A percentile compares a stretch with the other conserved stretches of the same genome.
phyloP scores from a whole-genome alignment of 345 rosid genomes.

The Salix arbutifolia region DNA sequence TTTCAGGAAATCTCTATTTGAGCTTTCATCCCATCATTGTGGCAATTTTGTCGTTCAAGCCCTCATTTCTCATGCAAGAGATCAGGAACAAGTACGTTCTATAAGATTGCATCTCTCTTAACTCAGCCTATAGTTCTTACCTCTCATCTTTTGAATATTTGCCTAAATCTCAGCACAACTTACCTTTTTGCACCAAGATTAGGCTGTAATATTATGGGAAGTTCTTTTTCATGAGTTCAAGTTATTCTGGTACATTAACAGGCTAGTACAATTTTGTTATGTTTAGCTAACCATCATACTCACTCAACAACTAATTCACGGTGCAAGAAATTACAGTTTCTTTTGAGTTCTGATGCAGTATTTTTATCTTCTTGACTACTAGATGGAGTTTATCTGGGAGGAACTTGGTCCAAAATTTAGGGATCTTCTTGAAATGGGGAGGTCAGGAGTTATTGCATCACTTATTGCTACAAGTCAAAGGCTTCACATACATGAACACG shows the following conservation, averaged over 20 bases:
- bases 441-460: conserved; percentile 80
- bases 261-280: neutral
- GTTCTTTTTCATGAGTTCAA: neutral
- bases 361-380: conserved; percentile 22
- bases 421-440: conserved; percentile 85
- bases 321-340: neutral
- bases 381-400: conserved; percentile 78
- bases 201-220: neutral
- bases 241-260: neutral
- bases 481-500: conserved; percentile 56
- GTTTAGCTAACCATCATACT: neutral
- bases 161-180: neutral
- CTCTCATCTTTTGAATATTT: neutral
- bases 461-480: conserved; percentile 68
- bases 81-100: conserved; percentile 57
- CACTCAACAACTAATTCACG: neutral
- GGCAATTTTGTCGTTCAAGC: conserved; percentile 92
- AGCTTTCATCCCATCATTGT: conserved; percentile 78
- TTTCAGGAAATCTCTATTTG: conserved; percentile 61
- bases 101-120: neutral
- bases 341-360: neutral
- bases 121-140: too few relatives aligned
- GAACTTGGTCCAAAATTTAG: conserved; percentile 68
- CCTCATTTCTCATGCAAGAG: conserved; percentile 63
- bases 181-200: neutral